Evolutionary conservation across 2,329 filamentous ascomycete species (phyloP), one percentile per base, ranked within the genome.

Genomic region (Penicillium sclerotigenum): DNA sequence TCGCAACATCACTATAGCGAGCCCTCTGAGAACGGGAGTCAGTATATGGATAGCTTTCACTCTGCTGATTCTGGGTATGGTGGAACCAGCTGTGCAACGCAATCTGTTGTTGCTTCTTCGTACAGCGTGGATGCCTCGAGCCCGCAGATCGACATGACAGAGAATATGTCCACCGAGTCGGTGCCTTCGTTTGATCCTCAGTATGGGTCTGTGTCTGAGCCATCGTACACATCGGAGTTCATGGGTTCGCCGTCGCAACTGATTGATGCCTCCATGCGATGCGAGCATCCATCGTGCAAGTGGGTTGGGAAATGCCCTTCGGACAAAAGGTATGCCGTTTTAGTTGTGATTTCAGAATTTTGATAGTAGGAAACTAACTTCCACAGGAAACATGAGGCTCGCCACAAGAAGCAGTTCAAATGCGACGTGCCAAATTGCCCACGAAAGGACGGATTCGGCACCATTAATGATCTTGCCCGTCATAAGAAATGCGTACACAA

Each of bases 391-490:
- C 90, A 95, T 65, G 73, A 79, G 43, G 79, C 86, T 20, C 85
- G 86, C 47, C 90, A 96, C 70, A 78, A 75, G 1, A 91, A 88
- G 62, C 83, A 85, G 0, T 84, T 81, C 68, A 80, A 74, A 56
- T 96, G 91, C 67, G 66, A 79, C 4, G 72, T 83, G 24, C 60
- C 70, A 0, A 75, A 75, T 5, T 95, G 91, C 70, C 62, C 67
- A 26, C 80, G 85, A 13, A 75, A 71, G 5, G 79, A 83, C 59
- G 90, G 90, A 0, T 96, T 96, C 65, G 86, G 87, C 18, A 95
- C 90, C 0, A 73, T 77, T 18, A 96, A 95, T 69, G 92, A 96
- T 65, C 83, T 93, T 13, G 83, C 87, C n/a, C 81, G 92, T 50
- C 92, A 96, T 70, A 85, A 82, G 64, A 85, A 84, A 67, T 88